These are phyloP conservation scores for Glutinoglossum americanum DNA, from an alignment of 495 filamentous ascomycete species.

Conservation along the genomic window DNA sequence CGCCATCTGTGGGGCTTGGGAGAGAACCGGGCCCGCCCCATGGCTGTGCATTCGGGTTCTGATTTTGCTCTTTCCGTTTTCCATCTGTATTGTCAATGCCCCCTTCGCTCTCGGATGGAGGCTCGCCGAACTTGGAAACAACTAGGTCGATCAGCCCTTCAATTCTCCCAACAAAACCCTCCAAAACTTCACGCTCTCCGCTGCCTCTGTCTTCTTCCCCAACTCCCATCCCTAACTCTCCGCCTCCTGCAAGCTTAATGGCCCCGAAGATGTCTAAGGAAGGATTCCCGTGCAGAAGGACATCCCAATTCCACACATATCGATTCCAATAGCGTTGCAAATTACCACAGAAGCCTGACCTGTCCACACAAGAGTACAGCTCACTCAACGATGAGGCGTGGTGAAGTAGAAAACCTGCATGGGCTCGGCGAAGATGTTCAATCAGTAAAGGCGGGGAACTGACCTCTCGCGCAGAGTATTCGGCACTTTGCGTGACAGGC, in stretches of 20 bases:
- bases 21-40: slow-evolving; percentile 49
- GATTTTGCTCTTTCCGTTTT: slow-evolving; percentile 1
- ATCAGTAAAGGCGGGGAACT: slow-evolving; percentile 54
- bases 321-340: slow-evolving; percentile 67
- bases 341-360: slow-evolving; percentile 34
- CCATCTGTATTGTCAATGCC: not conserved
- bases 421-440: slow-evolving; percentile 33
- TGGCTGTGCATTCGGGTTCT: slow-evolving; percentile 8
- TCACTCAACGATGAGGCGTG: slow-evolving; percentile 48
- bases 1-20: slow-evolving; percentile 52
- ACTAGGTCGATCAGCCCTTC: slow-evolving; percentile 63
- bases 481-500: slow-evolving; percentile 42
- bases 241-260: slow-evolving; percentile 75
- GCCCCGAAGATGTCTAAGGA: slow-evolving; percentile 57
- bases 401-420: slow-evolving; percentile 77
- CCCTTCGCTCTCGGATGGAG: not conserved
- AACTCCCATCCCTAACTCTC: slow-evolving; percentile 80
- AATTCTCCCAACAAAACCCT: slow-evolving; percentile 44
- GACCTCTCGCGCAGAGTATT: slow-evolving; percentile 57
- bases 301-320: slow-evolving; percentile 68
- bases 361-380: slow-evolving; percentile 39
- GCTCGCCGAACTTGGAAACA: slow-evolving; percentile 57
- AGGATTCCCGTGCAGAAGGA: slow-evolving; percentile 76
- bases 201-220: slow-evolving; percentile 88
- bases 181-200: slow-evolving; percentile 75